These are phyloP conservation scores for Croton setiger DNA, from an alignment of 441 rosid genomes.

Conservation along the genomic window DNA sequence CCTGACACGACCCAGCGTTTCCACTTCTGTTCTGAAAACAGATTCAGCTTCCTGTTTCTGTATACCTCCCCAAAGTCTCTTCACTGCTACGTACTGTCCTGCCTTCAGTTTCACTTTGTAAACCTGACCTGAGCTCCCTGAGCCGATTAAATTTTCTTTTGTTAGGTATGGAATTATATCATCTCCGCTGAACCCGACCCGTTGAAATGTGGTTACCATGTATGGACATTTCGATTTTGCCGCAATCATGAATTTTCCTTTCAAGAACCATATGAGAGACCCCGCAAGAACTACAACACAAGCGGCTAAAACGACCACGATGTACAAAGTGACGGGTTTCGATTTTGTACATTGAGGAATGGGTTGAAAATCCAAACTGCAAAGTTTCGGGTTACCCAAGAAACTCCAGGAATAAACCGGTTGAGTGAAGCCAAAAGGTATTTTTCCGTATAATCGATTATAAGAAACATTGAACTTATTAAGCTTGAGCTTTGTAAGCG, in stretches of 20 bases:
- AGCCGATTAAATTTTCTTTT: conserved; percentile 52
- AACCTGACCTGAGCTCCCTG: conserved; percentile 62
- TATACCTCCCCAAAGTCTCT: conserved; percentile 40
- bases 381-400: conserved; percentile 58
- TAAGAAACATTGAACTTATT: conserved; percentile 56
- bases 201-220: conserved; percentile 48
- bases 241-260: conserved; percentile 25
- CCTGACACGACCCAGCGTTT: conserved; percentile 53
- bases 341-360: conserved; percentile 38
- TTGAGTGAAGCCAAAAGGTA: conserved; percentile 47
- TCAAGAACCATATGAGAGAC: conserved; percentile 38
- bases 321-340: conserved; percentile 26
- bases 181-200: conserved; percentile 40
- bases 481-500: conserved; percentile 43
- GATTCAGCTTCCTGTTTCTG: conserved; percentile 36
- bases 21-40: conserved; percentile 55
- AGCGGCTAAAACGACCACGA: conserved; percentile 25
- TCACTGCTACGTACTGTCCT: conserved; percentile 63
- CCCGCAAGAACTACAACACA: conserved; percentile 32
- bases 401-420: conserved; percentile 33
- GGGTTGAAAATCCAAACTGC: conserved; percentile 44
- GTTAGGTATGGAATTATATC: conserved; percentile 40
- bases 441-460: conserved; percentile 43
- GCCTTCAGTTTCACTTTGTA: conserved; percentile 44
- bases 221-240: conserved; percentile 27